Base-by-base conservation (phyloP, 176 grass and related monocot genomes). In the Sorghum bicolor region DNA sequence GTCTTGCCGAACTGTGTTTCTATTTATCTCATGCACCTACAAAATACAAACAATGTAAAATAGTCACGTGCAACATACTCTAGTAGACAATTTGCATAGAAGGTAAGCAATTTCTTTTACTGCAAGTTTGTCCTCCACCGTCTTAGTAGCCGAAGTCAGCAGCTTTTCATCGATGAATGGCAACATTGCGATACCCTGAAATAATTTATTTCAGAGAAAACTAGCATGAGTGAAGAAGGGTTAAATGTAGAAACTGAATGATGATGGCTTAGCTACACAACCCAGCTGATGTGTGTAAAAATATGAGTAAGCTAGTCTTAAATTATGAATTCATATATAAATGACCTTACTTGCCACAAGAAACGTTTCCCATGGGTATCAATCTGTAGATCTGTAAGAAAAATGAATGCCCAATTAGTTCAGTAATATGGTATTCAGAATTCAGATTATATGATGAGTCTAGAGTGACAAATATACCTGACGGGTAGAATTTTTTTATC, bases 321-420 rank as follows among this genome's bases (percentile, higher is more conserved):
- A 65, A 79, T 36, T 80, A 58, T 61, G 32, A 2, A 47, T 45
- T 45, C 38, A 53, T 15, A 33, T 28, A 22, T 26, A 88, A 5
- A 77, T 38, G 32, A 26, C 83, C 83, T 88, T 88, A 91, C 89
- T 63, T 91, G 75, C 92, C 86, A 91, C 29, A 80, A 52, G 76
- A 81, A 91, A 15, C 80, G 88, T 80, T 86, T 88, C n/a, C 86
- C 92, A 70, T 86, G 53, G 2, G 80, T 94, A 58, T 94, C 92
- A 8, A 88, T 81, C 79, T 91, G 52, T 32, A 88, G 67, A 33
- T 91, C 92, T 86, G 70, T 30, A 26, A 14, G 78, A 12, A 67
- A 57, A 64, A 77, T 1, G 84, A 65, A 32, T 47, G 72, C 62
- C 6, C 13, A 52, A 75, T 15, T 73, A 65, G 7, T 39, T 55